These are phyloP conservation scores for Penicillium sp. DNA, from an alignment of 2,329 filamentous ascomycete species.

Conservation along the genomic window DNA sequence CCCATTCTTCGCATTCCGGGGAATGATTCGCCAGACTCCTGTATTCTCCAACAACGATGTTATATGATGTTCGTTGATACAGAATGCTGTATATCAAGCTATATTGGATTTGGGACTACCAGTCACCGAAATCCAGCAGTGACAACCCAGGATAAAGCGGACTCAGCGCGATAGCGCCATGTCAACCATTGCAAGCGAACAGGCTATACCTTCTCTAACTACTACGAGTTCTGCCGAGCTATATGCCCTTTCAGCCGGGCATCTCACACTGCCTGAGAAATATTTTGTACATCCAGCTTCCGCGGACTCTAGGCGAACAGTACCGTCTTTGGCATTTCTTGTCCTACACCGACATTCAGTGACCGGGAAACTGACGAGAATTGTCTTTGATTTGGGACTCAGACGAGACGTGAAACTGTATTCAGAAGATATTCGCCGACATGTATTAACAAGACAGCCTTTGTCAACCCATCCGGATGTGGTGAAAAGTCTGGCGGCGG, in stretches of 20 bases:
- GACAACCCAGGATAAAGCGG: no score
- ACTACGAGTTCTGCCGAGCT: constrained; percentile 25
- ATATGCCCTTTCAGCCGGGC: constrained; percentile 33
- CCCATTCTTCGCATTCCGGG: no score
- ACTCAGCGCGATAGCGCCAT: constrained; percentile 22
- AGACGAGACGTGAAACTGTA: constrained; percentile 23
- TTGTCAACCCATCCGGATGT: constrained; percentile 22
- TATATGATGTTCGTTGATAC: no score
- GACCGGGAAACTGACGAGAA: constrained; percentile 18
- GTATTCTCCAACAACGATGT: no score
- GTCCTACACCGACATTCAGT: constrained; percentile 22
- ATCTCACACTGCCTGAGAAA: constrained; percentile 24
- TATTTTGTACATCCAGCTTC: constrained; percentile 25
- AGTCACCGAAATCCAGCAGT: no score
- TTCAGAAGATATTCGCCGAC: constrained; percentile 19
- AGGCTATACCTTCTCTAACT: background rate
- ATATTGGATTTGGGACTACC: no score
- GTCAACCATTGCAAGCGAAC: constrained; percentile 4
- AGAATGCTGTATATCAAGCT: no score
- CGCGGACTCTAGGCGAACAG: constrained; percentile 19
- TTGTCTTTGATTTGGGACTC: constrained; percentile 30
- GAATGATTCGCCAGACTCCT: no score
- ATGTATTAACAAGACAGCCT: constrained; percentile 23
- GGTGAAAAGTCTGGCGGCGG: constrained; percentile 30
- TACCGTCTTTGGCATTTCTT: constrained; percentile 30